A percentile compares a stretch with the other conserved stretches of the same genome.
phyloP scores from a whole-genome alignment of 1,284 basidiomycete species.

The Puccinia novopanici region DNA sequence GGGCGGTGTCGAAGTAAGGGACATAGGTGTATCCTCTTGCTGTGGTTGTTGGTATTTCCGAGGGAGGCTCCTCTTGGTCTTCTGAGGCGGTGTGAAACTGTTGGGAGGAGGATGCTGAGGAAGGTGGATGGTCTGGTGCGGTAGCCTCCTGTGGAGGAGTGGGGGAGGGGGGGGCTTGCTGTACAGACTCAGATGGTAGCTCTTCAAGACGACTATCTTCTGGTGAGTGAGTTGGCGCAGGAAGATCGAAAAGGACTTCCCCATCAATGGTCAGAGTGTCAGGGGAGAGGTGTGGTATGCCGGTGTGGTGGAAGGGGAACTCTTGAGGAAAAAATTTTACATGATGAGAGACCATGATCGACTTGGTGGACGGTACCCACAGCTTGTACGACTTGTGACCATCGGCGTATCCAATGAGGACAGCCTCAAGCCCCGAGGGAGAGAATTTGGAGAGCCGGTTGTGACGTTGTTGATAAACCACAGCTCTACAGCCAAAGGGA shows the following conservation, averaged over 20 bases:
- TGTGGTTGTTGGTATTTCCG: not conserved
- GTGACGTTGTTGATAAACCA: not conserved
- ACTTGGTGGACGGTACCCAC: not conserved
- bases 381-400: not conserved
- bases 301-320: not conserved
- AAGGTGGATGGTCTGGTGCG: not conserved
- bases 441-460: too few relatives aligned
- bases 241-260: too few relatives aligned
- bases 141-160: too few relatives aligned
- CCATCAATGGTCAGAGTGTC: too few relatives aligned
- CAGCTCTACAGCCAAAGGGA: slow-evolving; percentile 26
- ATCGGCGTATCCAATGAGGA: not conserved
- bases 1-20: not conserved
- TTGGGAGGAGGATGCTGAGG: too few relatives aligned
- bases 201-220: too few relatives aligned
- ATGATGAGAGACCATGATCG: not conserved
- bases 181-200: too few relatives aligned
- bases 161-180: too few relatives aligned
- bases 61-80: not conserved
- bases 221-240: too few relatives aligned
- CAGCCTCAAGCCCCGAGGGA: not conserved
- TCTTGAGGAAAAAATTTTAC: not conserved
- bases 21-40: not conserved
- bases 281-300: too few relatives aligned
- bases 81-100: too few relatives aligned